These are phyloP conservation scores for Spirogloea muscicola DNA, from an alignment of 139 green algal species.

Conservation along the genomic window DNA sequence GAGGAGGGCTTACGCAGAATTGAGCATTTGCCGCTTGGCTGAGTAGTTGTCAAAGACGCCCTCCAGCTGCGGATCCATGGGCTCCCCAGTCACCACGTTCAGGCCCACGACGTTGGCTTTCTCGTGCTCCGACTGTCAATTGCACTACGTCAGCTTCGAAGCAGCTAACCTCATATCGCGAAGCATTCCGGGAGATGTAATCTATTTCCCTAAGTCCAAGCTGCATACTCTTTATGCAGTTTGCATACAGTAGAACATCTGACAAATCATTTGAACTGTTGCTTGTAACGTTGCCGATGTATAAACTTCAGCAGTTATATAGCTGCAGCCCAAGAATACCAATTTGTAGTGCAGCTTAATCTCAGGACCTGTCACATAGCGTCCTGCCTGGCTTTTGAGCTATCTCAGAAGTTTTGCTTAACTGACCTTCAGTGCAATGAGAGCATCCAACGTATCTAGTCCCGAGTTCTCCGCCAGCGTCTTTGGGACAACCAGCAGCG, in stretches of 20 bases:
- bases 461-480: constrained; percentile 92
- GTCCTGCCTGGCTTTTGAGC: too few species aligned
- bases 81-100: constrained; percentile 84
- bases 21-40: constrained; percentile 96
- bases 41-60: constrained; percentile 95
- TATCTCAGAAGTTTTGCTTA: too few species aligned
- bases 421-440: constrained; percentile 74
- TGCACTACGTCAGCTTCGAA: background rate
- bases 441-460: constrained; percentile 77
- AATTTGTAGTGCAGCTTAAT: too few species aligned
- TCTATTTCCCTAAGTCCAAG: too few species aligned
- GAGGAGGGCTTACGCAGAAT: constrained; percentile 74
- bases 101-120: constrained; percentile 77
- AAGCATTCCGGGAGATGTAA: background rate
- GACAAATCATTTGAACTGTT: too few species aligned
- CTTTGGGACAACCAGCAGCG: constrained; percentile 91
- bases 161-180: background rate
- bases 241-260: too few species aligned
- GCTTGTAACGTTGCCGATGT: too few species aligned
- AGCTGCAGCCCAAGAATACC: too few species aligned
- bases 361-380: too few species aligned
- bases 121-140: constrained; percentile 65
- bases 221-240: too few species aligned
- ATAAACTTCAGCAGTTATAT: too few species aligned
- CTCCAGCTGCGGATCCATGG: constrained; percentile 72